A percentile compares a stretch with the other conserved stretches of the same genome.
Evolutionary conservation across 148 eudicot genomes (phyloP).

Genomic region (Silene conica): DNA sequence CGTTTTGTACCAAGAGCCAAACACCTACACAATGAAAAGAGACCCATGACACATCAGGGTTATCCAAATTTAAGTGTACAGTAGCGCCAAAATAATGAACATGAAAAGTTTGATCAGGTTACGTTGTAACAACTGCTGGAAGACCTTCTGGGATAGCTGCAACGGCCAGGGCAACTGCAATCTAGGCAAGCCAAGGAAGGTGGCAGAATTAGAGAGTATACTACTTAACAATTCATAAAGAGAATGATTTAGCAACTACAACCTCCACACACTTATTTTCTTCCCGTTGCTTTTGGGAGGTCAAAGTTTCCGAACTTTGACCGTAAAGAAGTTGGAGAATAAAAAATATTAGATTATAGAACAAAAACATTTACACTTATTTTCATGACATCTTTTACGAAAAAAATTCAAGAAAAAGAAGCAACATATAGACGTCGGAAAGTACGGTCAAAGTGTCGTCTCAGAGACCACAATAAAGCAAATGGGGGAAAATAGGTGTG

Average conservation of each 20-base stretch:
- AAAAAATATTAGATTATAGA: no score
- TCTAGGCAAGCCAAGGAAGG: slow-evolving; percentile 23
- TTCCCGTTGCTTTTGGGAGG: no score
- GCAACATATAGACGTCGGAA: no score
- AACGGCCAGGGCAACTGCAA: slow-evolving; percentile 97
- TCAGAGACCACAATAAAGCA: no score
- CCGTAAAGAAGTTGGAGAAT: no score
- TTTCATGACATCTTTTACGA: no score
- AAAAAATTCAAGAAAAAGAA: no score
- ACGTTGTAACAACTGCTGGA: slow-evolving; percentile 97
- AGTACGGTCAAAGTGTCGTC: no score
- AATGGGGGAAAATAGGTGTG: no score
- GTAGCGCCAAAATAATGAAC: background rate
- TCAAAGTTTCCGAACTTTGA: no score
- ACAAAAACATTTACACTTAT: no score
- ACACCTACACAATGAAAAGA: slow-evolving; percentile 46
- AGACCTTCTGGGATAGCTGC: slow-evolving; percentile 97
- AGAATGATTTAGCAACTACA: background rate
- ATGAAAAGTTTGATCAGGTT: slow-evolving; percentile 24
- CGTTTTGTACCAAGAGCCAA: slow-evolving; percentile 99
- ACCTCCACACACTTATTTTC: no score
- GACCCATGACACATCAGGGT: slow-evolving; percentile 11
- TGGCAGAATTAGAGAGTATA: slow-evolving; percentile 7
- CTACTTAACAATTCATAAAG: background rate
- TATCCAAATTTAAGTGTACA: background rate